phyloP scores from a whole-genome alignment of 371 early-diverging fungal genomes.

The Haplosporangium sp. region DNA sequence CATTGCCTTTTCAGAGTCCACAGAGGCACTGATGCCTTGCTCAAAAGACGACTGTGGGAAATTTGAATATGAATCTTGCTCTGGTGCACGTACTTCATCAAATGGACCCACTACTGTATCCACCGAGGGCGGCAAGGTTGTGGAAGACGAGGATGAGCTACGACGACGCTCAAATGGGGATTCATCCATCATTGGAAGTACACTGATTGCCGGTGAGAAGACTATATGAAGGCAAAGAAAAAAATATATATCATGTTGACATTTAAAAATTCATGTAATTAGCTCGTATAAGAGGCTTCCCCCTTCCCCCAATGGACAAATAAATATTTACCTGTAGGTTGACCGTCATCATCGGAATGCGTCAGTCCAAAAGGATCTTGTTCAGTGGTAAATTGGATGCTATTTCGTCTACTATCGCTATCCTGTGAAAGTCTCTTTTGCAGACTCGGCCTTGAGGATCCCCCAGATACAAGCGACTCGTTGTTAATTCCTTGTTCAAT shows the following conservation, averaged over 20 bases:
- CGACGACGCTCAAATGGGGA: constrained; percentile 10
- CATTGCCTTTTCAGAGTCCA: background rate
- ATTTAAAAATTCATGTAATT: too few relatives aligned
- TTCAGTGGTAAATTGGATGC: constrained; percentile 7
- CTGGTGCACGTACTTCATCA: background rate
- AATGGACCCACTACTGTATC: constrained; percentile 7
- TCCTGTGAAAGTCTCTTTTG: constrained; percentile 3
- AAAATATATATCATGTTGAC: background rate
- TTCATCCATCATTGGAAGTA: constrained; percentile 44
- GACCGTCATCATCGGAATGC: constrained; percentile 28
- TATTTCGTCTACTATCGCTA: background rate
- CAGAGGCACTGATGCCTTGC: constrained; percentile 6
- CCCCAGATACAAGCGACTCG: constrained; percentile 11
- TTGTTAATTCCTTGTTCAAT: constrained; percentile 11
- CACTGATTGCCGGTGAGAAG: constrained; percentile 32
- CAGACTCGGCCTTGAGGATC: background rate
- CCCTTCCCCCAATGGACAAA: too few relatives aligned
- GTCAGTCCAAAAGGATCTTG: constrained; percentile 2
- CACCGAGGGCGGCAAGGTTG: background rate
- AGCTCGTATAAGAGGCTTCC: too few relatives aligned
- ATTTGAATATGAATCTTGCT: background rate
- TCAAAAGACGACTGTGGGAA: constrained; percentile 13
- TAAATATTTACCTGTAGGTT: constrained; percentile 23
- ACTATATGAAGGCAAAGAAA: background rate
- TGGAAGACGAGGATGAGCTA: background rate